Base-by-base conservation (phyloP, 495 filamentous ascomycete species). In the Sabuloglossum arenarium region DNA sequence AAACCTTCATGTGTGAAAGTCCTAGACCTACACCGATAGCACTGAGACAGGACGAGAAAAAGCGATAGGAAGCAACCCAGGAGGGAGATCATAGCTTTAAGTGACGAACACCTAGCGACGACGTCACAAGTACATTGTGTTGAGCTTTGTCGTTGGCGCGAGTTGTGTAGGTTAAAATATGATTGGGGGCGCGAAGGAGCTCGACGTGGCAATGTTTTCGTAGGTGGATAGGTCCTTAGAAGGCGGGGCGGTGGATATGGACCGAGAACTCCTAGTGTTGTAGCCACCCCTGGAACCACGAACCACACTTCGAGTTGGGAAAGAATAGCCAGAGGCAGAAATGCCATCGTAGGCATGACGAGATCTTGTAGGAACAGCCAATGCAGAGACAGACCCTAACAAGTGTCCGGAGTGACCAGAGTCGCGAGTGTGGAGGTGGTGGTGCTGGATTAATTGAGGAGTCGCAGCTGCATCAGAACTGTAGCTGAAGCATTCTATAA, bases 401-500 rank as follows among this genome's bases (percentile, higher is more conserved):
- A 51, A 1, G 28, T 51, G 16, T 14, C 11, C 47, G 1, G 47
- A 43, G 39, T 43, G 25, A 6, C 5, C 6, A 12, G 16, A 28
- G 6, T 3, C 25, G 3, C 47, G 23, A 3, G 6, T 51, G 47
- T 11, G 47, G 28, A 51, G 47, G 25, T 51, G 47, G 11, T 51
- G 47, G 2, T 30, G 47, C 28, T 30, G 47, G 23, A 51, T 51
- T 5, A 51, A 19, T 51, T 8, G 47, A 51, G 47, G 47, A 28
- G 28, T 30, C 14, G 9, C 24, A 3, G 16, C 6, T 8, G 47
- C 43, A 24, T 57, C 58, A 16, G 52, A 34, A 27, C 24, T 31
- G 27, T 58, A 39, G 24, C 54, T 50, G 37, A 58, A 55, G 56
- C 69, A 72, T 51, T 58, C 58, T 29, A 58, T 60, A 25, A 68